Base-by-base conservation (phyloP, 2,329 filamentous ascomycete species). In the Magnaporthiopsis poae region DNA sequence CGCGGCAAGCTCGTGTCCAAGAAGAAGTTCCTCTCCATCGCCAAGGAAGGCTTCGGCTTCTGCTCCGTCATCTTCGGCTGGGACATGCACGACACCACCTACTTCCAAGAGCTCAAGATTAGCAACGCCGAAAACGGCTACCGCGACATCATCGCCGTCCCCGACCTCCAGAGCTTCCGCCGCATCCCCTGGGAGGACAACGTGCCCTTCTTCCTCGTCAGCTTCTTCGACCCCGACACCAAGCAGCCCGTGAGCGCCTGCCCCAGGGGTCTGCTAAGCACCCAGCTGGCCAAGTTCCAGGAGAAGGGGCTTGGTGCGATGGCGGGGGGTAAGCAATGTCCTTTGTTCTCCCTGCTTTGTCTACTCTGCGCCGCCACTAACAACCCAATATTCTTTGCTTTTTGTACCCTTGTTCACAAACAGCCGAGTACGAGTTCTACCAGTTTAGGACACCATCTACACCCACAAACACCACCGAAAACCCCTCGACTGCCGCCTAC, bases 81-180 rank as follows among this genome's bases (percentile, higher is more conserved):
- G 93, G 92, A 97, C 78, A 96, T 96, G 91, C 92, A 97, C 77
- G 93, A 97, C 74, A 84, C 87, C 80, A 96, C 91, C 13, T 97
- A 96, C 77, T 88, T 91, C 75, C 87, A 84, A 72, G 92, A 96
- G 78, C 85, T 96, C 69, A 85, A 86, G 73, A 89, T 96, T 76
- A 95, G 91, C 78, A 96, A 96, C 79, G 90, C 90, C 71, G 88
- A 91, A 73, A 96, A 96, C 75, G 92, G 92, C 61, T 96, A 96
- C 77, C 86, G 89, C 70, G 93, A 96, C 76, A 79, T 96, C 61
- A 84, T 96, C 64, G 92, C 93, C 18, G 81, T 94, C 56, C 88
- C 92, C 0, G 92, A 97, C 74, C 80, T 96, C 59, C 80, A 78
- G 68, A 90, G 84, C 69, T 96, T 90, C 77, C 84, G 93, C 62